Percentiles rank a stretch among this genome's conserved stretches.
These are phyloP conservation scores for Dissoconium aciculare DNA, from an alignment of 2,329 filamentous ascomycete genomes.

Conservation along the genomic window DNA sequence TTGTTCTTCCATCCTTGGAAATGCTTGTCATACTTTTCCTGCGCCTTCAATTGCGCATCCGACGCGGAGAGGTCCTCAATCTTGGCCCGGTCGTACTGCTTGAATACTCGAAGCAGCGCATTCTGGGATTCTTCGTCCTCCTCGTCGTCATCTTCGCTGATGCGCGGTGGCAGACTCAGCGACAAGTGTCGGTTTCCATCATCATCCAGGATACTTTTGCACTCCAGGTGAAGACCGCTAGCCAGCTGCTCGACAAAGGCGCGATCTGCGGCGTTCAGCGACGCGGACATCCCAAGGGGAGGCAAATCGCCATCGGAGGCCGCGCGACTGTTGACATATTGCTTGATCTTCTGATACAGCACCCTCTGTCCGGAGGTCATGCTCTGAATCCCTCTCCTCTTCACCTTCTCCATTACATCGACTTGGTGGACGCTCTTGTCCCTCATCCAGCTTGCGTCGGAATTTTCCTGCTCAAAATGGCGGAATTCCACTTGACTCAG, in stretches of 20 bases:
- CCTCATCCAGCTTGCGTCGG: slow-evolving; percentile 82
- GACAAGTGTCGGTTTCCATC: slow-evolving; percentile 52
- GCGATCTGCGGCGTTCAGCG: slow-evolving; percentile 68
- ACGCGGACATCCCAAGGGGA: slow-evolving; percentile 57
- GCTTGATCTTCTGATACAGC: slow-evolving; percentile 67
- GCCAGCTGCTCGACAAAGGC: slow-evolving; percentile 87
- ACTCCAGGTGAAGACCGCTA: slow-evolving; percentile 49
- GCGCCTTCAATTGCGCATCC: slow-evolving; percentile 62
- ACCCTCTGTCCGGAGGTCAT: slow-evolving; percentile 69
- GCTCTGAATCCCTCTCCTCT: slow-evolving; percentile 48
- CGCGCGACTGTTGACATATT: slow-evolving; percentile 59
- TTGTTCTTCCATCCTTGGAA: slow-evolving; percentile 88
- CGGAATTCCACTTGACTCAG: slow-evolving; percentile 76
- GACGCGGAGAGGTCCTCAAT: slow-evolving; percentile 66
- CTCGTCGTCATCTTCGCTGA: slow-evolving; percentile 40
- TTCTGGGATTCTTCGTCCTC: slow-evolving; percentile 74
- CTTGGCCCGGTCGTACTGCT: slow-evolving; percentile 78
- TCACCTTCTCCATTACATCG: slow-evolving; percentile 48
- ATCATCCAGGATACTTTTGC: slow-evolving; percentile 49
- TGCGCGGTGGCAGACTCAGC: slow-evolving; percentile 43
- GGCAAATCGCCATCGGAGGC: slow-evolving; percentile 32
- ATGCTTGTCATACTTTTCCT: slow-evolving; percentile 77
- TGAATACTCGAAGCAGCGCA: slow-evolving; percentile 72
- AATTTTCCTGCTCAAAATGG: slow-evolving; percentile 83
- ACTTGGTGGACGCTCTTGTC: slow-evolving; percentile 63